Conservation (phyloP, 345 rosid species). For the Citrus mangshanensis region DNA sequence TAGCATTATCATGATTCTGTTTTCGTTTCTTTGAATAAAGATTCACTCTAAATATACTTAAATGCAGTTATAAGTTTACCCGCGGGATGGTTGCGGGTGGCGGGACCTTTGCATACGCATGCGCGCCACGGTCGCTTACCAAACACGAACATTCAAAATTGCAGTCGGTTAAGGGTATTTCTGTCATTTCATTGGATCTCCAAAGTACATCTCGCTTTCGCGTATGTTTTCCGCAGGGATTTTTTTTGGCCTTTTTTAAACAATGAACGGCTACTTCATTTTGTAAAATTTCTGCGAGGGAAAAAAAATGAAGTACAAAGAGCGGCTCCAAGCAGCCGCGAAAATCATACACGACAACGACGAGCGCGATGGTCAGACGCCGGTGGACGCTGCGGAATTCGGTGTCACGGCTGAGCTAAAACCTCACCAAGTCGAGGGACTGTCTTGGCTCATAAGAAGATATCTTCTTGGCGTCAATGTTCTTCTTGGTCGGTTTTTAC, state of each 20-base stretch:
- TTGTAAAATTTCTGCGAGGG: not conserved
- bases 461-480: constrained; percentile 75
- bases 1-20: too few relatives aligned
- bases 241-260: not conserved
- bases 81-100: too few relatives aligned
- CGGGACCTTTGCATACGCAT: too few relatives aligned
- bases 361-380: constrained; percentile 13
- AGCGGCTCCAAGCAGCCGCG: constrained; percentile 60
- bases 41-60: too few relatives aligned
- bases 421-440: constrained; percentile 78
- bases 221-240: not conserved
- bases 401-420: constrained; percentile 64
- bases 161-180: not conserved
- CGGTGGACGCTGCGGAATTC: constrained; percentile 33
- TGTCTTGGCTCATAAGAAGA: constrained; percentile 72
- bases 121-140: not conserved
- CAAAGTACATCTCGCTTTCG: too few relatives aligned
- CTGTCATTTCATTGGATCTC: not conserved
- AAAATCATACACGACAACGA: constrained; percentile 41
- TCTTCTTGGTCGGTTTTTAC: constrained; percentile 44
- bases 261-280: not conserved
- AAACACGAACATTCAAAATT: not conserved
- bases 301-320: constrained; percentile 54
- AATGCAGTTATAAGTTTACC: too few relatives aligned
- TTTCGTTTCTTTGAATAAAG: too few relatives aligned